These are phyloP conservation scores for Trypanosoma lewisi DNA, from an alignment of 208 protist species.

Conservation along the genomic window DNA sequence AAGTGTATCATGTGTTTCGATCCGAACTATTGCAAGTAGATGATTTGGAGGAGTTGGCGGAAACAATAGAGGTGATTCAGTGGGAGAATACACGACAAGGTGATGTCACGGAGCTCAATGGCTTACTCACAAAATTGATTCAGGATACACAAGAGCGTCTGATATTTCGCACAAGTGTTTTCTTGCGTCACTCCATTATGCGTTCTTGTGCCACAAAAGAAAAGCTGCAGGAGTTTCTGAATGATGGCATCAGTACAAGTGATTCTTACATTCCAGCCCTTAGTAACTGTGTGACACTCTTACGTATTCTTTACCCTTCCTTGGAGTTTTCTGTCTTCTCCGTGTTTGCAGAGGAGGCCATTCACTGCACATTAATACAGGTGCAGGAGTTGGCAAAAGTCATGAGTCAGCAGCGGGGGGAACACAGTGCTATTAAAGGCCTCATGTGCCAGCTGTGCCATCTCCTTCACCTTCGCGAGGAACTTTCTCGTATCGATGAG, in stretches of 20 bases:
- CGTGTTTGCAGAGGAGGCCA: slow-evolving; percentile 86
- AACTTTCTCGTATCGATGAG: slow-evolving; percentile 71
- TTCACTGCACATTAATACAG: slow-evolving; percentile 55
- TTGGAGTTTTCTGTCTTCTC: slow-evolving; percentile 84
- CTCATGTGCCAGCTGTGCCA: slow-evolving; percentile 73
- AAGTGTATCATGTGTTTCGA: slow-evolving; percentile 82
- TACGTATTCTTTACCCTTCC: slow-evolving; percentile 76
- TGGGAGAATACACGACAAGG: slow-evolving; percentile 36
- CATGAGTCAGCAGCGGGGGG: slow-evolving; percentile 31
- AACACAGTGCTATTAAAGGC: slow-evolving; percentile 30
- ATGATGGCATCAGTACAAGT: background rate
- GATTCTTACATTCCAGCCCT: slow-evolving; percentile 50
- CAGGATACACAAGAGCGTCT: slow-evolving; percentile 86
- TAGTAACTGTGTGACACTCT: slow-evolving; percentile 52
- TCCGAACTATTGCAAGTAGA: slow-evolving; percentile 75
- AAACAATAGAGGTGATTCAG: slow-evolving; percentile 73
- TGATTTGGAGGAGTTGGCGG: slow-evolving; percentile 63
- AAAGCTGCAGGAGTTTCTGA: slow-evolving; percentile 38
- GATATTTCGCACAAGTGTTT: slow-evolving; percentile 80
- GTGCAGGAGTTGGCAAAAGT: slow-evolving; percentile 59
- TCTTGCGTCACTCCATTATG: slow-evolving; percentile 58
- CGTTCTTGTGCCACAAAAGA: slow-evolving; percentile 37
- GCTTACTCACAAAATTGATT: slow-evolving; percentile 72
- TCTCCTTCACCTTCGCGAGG: slow-evolving; percentile 68
- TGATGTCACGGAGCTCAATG: slow-evolving; percentile 41